Conservation (phyloP, 148 eudicot genomes). For the Nepenthes gracilis region DNA sequence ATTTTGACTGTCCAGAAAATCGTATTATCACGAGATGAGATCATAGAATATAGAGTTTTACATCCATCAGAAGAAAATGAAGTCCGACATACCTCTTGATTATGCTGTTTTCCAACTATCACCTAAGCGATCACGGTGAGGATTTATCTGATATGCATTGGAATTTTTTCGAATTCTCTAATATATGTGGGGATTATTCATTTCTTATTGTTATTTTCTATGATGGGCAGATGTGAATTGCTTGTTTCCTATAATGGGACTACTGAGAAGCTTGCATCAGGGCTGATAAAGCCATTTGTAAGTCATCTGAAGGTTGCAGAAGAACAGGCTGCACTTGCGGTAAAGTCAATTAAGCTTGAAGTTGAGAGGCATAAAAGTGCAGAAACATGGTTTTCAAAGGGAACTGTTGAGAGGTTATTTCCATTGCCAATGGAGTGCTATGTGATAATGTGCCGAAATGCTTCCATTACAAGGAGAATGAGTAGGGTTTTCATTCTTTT, state of each 20-base stretch:
- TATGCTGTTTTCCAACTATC: conserved; percentile 79
- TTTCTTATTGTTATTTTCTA: conserved; percentile 2
- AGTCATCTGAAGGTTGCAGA: conserved; percentile 75
- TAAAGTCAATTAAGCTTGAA: conserved; percentile 74
- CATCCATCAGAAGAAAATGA: conserved; percentile 27
- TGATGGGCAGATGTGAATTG: conserved; percentile 65
- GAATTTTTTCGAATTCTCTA: conserved; percentile 1
- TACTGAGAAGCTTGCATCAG: conserved; percentile 83
- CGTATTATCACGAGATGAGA: not conserved
- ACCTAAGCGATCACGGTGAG: conserved; percentile 75
- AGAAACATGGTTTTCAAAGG: conserved; percentile 86
- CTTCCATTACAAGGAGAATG: not conserved
- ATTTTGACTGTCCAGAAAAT: not conserved
- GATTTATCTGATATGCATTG: not conserved
- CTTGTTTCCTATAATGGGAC: conserved; percentile 74
- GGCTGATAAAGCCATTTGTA: conserved; percentile 73
- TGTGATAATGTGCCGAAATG: conserved; percentile 1
- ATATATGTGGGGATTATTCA: not conserved
- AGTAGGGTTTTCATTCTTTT: not conserved
- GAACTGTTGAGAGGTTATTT: conserved; percentile 81
- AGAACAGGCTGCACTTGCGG: conserved; percentile 63
- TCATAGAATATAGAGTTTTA: not conserved
- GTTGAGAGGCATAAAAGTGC: conserved; percentile 39
- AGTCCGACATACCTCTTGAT: conserved; percentile 65
- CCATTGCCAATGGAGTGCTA: conserved; percentile 6